Base-by-base conservation (phyloP, 805 yeast species). In the Starmera dryadoides region DNA sequence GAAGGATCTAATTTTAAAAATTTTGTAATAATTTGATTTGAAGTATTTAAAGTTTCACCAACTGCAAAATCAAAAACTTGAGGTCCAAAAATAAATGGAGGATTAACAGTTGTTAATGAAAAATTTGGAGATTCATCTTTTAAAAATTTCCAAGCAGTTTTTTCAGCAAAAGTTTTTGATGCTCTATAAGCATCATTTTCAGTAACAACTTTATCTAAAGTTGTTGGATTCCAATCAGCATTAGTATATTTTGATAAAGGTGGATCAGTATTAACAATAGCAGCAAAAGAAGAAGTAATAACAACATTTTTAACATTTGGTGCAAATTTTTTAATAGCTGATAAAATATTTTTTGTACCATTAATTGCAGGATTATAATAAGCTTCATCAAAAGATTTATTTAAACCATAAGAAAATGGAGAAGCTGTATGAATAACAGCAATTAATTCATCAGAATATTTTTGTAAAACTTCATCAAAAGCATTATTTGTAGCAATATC, bases 401-500 rank as follows among this genome's bases (percentile, higher is more conserved):
- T 26, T 15, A 45, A 33, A 3, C 55, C 54, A 34, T 51, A 56
- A 2, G 50, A 43, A 41, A 67, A 63, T 10, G 79, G 77, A 7
- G 78, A 67, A 2, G 82, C 82, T 9, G 77, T 66, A 53, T 76
- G 82, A 30, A 75, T 45, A 35, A 77, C 74, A 14, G 69, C 71
- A 16, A 56, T 58, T 33, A 74, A 66, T 21, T 74, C 77, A 23
- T 67, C 66, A 22, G 68, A 67, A 20, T 34, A 21, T 10, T 60
- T 60, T 47, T 64, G 53, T 44, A 75, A 60, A 2, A 68, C 63
- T 10, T 52, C 54, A 39, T 65, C 69, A 45, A 70, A 70, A 0
- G 73, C 71, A 9, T 62, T 61, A 17, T 47, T 56, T 12, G 55
- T 55, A 4, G 59, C 60, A 33, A 75, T 62, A 43, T 72, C 79